Base-by-base conservation (phyloP, 2,329 filamentous ascomycete species). In the Penicillium rolfsii region DNA sequence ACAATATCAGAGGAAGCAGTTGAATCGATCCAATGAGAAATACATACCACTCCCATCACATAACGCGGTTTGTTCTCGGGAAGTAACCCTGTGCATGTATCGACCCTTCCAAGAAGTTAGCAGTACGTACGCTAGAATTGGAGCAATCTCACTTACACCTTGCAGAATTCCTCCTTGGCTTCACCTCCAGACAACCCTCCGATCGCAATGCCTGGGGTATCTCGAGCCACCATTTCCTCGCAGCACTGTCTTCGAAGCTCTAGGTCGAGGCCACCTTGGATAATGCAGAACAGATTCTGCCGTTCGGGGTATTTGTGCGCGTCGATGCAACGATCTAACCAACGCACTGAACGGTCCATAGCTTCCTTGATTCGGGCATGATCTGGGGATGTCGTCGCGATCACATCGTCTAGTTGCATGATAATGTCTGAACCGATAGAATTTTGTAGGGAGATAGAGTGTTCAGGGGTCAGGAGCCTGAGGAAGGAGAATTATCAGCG, bases 381-480 rank as follows among this genome's bases (percentile, higher is more conserved):
- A 76, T 99, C 95, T 0, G 94, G 94, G 0, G 93, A 97, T 0
- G 95, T 99, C 0, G 95, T 98, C 33, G 93, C 94, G 55, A 99
- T 90, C 14, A 99, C 96, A 77, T 99, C 96, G 81, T 99, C 95
- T 4, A 99, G 87, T 79, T 99, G 96, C 96, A 99, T 99, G 67
- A 98, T 97, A 70, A 99, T 98, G 78, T 99, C 95, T 65, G 92
- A 96, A 65, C 95, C 95, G 71, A 99, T 99, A 57, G 90, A 94
- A 78, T 99, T 98, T 76, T 99, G 95, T 3, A 99, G 84, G 11
- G 89, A 89, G 70, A 99, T 97, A 0, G 95, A 98, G 80, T 98
- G 94, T 76, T 99, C 96, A 0, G 95, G 95, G 0, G 95, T 99
- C 50, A 99, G 87, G 11, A 99, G 87, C 84, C 84, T 85, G 55